Conservation (phyloP, 1,284 basidiomycete genomes). For the Irpex sp. region DNA sequence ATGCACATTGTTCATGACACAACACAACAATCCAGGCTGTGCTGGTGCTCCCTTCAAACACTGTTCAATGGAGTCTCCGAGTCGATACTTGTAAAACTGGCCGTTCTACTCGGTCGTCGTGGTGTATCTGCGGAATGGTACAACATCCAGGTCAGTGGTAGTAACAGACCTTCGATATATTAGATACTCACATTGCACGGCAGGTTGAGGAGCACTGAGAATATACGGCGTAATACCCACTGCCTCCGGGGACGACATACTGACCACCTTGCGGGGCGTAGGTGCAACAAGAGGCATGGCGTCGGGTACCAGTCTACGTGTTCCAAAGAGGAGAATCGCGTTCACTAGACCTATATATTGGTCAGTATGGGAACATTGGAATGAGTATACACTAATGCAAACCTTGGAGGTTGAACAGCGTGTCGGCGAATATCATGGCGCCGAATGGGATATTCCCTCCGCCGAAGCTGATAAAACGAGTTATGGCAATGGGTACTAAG, state of each 20-base stretch:
- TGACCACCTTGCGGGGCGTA: conserved; percentile 24
- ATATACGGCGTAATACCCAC: conserved; percentile 32
- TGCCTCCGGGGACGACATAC: conserved; percentile 20
- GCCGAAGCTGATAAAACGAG: conserved; percentile 32
- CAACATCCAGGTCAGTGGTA: not conserved
- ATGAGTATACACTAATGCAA: not conserved
- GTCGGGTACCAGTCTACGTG: conserved; percentile 28
- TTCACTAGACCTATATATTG: conserved; percentile 30
- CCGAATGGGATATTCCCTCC: conserved; percentile 27
- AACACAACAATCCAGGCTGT: too few relatives aligned
- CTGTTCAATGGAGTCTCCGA: conserved; percentile 7
- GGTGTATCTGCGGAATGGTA: not conserved
- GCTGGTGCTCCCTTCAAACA: not conserved
- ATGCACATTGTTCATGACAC: too few relatives aligned
- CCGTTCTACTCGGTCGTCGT: not conserved
- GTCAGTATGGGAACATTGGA: not conserved
- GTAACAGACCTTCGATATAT: not conserved
- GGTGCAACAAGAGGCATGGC: conserved; percentile 23
- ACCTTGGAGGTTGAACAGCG: conserved; percentile 37
- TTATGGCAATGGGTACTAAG: conserved; percentile 33
- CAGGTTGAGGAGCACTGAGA: conserved; percentile 12
- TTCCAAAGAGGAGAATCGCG: conserved; percentile 27
- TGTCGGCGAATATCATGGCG: conserved; percentile 30
- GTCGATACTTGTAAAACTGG: conserved; percentile 6
- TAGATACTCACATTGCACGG: not conserved